These are phyloP conservation scores for Hypoxylon sp. DNA, from an alignment of 2,329 filamentous ascomycete genomes.

Conservation along the genomic window DNA sequence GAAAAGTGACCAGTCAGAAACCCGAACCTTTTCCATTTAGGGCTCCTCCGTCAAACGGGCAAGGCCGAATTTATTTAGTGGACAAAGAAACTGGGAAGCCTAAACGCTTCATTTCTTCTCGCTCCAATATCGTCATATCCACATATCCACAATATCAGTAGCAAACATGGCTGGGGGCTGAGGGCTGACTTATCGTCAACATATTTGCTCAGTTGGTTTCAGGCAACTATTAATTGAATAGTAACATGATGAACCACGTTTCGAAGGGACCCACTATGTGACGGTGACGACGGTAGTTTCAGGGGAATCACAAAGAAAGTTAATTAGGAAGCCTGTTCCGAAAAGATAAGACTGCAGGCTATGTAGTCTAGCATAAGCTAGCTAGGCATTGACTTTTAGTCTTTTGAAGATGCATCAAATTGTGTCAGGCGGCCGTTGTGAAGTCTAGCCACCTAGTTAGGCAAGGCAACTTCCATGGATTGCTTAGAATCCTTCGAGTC, in stretches of 20 bases:
- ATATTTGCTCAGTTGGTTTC: conserved; percentile 12
- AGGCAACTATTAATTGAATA: conserved; percentile 27
- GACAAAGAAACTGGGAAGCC: conserved; percentile 23
- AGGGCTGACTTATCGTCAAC: conserved; percentile 13
- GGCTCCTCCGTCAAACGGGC: conserved; percentile 26
- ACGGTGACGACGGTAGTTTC: conserved; percentile 15
- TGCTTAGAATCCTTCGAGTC: neutral
- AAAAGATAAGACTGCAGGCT: neutral
- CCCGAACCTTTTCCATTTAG: conserved; percentile 8
- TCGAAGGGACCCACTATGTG: conserved; percentile 9
- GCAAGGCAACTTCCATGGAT: neutral
- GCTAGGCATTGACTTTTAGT: neutral
- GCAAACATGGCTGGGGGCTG: conserved; percentile 13
- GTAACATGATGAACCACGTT: conserved; percentile 3
- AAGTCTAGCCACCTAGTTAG: neutral
- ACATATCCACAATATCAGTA: conserved; percentile 13
- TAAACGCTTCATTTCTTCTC: conserved; percentile 5
- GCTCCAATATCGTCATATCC: neutral
- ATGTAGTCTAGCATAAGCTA: conserved; percentile 4
- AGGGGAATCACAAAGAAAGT: conserved; percentile 2
- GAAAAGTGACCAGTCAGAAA: conserved; percentile 41
- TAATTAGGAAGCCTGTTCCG: conserved; percentile 13
- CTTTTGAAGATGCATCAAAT: conserved; percentile 1
- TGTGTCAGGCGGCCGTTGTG: neutral
- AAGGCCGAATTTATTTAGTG: conserved; percentile 23